Conservation (phyloP, 805 yeast species). For the Vanderwaltozyma verrucispora region DNA sequence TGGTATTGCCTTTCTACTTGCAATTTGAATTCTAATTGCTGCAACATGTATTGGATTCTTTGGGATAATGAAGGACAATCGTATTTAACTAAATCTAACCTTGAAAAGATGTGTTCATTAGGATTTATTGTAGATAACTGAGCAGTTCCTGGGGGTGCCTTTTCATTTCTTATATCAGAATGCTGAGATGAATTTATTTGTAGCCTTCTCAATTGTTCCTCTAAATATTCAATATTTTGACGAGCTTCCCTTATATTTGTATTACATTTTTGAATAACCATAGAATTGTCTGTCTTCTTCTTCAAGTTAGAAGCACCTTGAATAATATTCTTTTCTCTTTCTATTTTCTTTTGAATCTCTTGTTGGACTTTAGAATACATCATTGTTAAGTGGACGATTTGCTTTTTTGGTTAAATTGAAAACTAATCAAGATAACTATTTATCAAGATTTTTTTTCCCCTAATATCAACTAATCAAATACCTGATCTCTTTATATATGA, state of each 20-base stretch:
- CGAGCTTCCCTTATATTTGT: constrained; percentile 85
- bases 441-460: too few relatives aligned
- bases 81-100: constrained; percentile 75
- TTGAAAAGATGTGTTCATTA: constrained; percentile 38
- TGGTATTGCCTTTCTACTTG: constrained; percentile 91
- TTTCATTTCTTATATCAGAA: constrained; percentile 1
- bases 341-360: constrained; percentile 78
- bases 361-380: constrained; percentile 24
- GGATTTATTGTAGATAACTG: constrained; percentile 32
- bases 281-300: constrained; percentile 65
- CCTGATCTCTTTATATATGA: too few relatives aligned
- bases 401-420: too few relatives aligned
- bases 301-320: constrained; percentile 78
- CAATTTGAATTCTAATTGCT: constrained; percentile 84
- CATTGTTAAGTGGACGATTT: too few relatives aligned
- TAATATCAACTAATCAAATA: too few relatives aligned
- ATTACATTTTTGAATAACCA: constrained; percentile 85
- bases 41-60: constrained; percentile 89
- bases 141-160: constrained; percentile 13
- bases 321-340: constrained; percentile 77
- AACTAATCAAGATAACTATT: too few relatives aligned
- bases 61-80: constrained; percentile 94
- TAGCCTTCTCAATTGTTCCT: constrained; percentile 61
- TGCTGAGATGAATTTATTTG: constrained; percentile 10
- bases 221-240: constrained; percentile 80